A percentile compares a stretch with the other conserved stretches of the same genome.
These are phyloP conservation scores for Wolfiporia cocos DNA, from an alignment of 1,284 basidiomycete genomes.

Conservation along the genomic window DNA sequence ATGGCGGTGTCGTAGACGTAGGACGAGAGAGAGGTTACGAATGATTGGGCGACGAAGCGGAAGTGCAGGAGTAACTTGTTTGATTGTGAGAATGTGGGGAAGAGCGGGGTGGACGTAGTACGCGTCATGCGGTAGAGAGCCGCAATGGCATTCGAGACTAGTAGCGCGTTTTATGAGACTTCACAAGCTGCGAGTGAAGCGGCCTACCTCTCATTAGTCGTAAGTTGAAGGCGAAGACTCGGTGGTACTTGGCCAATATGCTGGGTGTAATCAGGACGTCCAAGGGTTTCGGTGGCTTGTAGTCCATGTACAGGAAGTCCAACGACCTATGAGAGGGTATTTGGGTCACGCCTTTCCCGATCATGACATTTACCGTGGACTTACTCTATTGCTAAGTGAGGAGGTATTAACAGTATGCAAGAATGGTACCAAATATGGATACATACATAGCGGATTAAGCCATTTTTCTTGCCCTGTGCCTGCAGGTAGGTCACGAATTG, in stretches of 20 bases:
- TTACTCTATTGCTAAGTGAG: slow-evolving; percentile 53
- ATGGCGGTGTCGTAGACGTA: slow-evolving; percentile 79
- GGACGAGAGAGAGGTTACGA: slow-evolving; percentile 55
- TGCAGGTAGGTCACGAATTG: slow-evolving; percentile 63
- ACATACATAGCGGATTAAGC: slow-evolving; percentile 73
- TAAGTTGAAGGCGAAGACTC: slow-evolving; percentile 73
- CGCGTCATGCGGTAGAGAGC: slow-evolving; percentile 62
- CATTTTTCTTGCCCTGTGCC: slow-evolving; percentile 65
- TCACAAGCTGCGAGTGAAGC: neutral
- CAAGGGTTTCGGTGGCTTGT: slow-evolving; percentile 71
- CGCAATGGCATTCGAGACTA: slow-evolving; percentile 63
- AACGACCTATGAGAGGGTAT: slow-evolving; percentile 64
- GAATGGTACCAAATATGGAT: slow-evolving; percentile 39
- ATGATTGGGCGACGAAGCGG: slow-evolving; percentile 67
- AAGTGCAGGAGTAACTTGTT: slow-evolving; percentile 57
- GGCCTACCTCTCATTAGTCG: slow-evolving; percentile 66
- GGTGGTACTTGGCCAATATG: slow-evolving; percentile 78
- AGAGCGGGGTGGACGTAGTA: slow-evolving; percentile 38
- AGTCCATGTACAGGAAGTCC: slow-evolving; percentile 85
- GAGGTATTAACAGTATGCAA: neutral
- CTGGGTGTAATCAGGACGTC: slow-evolving; percentile 63
- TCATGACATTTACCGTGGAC: too few species aligned
- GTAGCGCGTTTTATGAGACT: neutral
- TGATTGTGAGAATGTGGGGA: slow-evolving; percentile 48
- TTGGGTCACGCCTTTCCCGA: too few species aligned